Conservation (phyloP, 306 rosid species). For the Alnus rubra region DNA sequence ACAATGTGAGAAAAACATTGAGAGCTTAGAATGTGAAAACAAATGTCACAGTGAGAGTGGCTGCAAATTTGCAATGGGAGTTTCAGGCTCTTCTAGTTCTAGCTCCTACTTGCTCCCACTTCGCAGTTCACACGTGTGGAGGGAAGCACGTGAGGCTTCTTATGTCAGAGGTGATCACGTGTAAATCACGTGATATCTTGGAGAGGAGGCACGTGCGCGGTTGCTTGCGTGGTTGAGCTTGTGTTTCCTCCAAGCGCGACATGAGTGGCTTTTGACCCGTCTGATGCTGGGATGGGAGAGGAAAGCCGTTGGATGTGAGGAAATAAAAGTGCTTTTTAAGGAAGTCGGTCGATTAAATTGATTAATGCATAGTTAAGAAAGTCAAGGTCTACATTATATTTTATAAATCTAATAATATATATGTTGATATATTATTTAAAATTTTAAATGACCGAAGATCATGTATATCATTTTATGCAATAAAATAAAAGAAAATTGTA, state of each 20-base stretch:
- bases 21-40: background rate
- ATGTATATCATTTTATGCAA: too few relatives aligned
- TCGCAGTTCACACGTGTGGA: constrained; percentile 27
- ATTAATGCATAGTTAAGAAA: background rate
- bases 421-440: too few relatives aligned
- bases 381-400: too few relatives aligned
- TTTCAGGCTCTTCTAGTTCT: background rate
- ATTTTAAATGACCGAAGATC: too few relatives aligned
- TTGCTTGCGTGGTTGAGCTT: constrained; percentile 18
- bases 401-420: too few relatives aligned
- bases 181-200: constrained; percentile 27
- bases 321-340: background rate
- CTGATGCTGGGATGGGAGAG: background rate
- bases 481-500: too few relatives aligned
- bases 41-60: constrained; percentile 3
- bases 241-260: constrained; percentile 3
- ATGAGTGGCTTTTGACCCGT: constrained; percentile 20
- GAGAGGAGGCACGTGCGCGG: constrained; percentile 38
- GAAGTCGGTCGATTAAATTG: background rate
- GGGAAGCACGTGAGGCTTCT: constrained; percentile 22
- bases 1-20: background rate
- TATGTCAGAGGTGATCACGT: constrained; percentile 46
- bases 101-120: background rate
- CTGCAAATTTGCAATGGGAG: background rate
- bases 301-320: background rate